phyloP scores from a whole-genome alignment of 371 early-diverging fungal species.

The Apophysomyces elegans region DNA sequence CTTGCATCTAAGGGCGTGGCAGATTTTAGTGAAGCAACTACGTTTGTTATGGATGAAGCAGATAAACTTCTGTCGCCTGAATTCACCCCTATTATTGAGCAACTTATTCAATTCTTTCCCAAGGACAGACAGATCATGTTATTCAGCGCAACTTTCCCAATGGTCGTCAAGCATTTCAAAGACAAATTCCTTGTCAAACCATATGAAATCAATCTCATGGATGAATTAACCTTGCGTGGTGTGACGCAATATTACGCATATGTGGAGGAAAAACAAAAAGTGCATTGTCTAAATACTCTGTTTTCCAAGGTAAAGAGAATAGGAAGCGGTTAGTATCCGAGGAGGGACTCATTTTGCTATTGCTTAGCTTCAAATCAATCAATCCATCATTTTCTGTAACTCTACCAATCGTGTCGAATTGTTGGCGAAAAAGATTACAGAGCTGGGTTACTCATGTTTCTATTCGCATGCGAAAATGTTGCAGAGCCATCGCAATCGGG shows the following conservation, averaged over 20 bases:
- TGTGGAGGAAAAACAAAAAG: constrained; percentile 97
- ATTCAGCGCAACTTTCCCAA: constrained; percentile 98
- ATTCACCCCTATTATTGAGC: constrained; percentile 94
- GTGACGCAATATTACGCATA: constrained; percentile 98
- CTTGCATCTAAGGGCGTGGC: constrained; percentile 90
- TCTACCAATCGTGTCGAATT: constrained; percentile 96
- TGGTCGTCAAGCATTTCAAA: constrained; percentile 94
- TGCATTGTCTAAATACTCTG: constrained; percentile 96
- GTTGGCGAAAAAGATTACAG: constrained; percentile 97
- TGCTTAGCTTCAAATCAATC: constrained; percentile 90
- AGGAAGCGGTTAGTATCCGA: background rate
- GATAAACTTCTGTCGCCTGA: constrained; percentile 97
- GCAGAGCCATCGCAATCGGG: constrained; percentile 96
- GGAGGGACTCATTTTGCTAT: background rate
- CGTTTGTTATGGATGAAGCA: constrained; percentile 98
- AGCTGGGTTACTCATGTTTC: constrained; percentile 97
- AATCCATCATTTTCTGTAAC: constrained; percentile 99
- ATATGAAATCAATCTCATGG: constrained; percentile 98
- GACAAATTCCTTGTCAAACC: constrained; percentile 92
- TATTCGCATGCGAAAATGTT: constrained; percentile 98
- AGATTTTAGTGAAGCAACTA: constrained; percentile 80
- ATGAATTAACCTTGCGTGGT: constrained; percentile 95
- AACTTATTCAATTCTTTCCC: constrained; percentile 84
- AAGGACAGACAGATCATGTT: constrained; percentile 92
- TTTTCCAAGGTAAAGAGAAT: constrained; percentile 74